phyloP scores from a whole-genome alignment of 495 filamentous ascomycete species.

The Jackrogersella minutella region DNA sequence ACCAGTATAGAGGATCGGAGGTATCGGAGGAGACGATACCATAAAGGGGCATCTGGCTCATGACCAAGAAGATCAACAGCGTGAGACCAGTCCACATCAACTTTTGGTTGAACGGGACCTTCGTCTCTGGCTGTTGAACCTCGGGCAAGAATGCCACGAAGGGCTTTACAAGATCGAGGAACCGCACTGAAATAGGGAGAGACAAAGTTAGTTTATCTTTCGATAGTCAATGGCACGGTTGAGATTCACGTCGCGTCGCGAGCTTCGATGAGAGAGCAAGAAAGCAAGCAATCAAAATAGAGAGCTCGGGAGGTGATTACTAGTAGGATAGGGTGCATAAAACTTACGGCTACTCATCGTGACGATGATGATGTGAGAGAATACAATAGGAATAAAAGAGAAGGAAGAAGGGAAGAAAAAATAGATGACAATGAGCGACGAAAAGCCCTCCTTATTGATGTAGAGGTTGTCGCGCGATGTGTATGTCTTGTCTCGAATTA shows the following conservation, averaged over 20 bases:
- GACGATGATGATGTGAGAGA: conserved; percentile 55
- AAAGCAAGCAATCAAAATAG: background rate
- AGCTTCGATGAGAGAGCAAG: conserved; percentile 28
- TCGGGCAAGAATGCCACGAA: conserved; percentile 99
- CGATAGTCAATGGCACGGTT: conserved; percentile 38
- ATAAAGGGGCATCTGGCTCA: conserved; percentile 99
- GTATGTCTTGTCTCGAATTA: conserved; percentile 44
- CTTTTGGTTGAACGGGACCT: conserved; percentile 98
- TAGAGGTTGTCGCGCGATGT: conserved; percentile 48
- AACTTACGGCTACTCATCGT: conserved; percentile 68
- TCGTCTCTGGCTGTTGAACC: conserved; percentile 95
- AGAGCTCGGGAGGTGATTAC: conserved; percentile 42
- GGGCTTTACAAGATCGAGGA: conserved; percentile 99
- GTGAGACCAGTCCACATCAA: conserved; percentile 99
- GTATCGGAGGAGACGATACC: conserved; percentile 97
- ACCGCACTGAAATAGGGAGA: conserved; percentile 86
- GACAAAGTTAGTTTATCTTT: conserved; percentile 42
- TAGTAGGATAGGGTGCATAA: conserved; percentile 38
- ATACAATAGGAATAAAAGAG: conserved; percentile 50
- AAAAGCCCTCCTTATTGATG: conserved; percentile 38
- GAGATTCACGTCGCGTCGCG: conserved; percentile 48
- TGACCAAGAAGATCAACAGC: conserved; percentile 97
- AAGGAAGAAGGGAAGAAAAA: conserved; percentile 53
- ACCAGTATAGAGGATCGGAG: conserved; percentile 98
- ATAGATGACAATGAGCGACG: conserved; percentile 50